Percentiles rank a stretch among this genome's conserved stretches.
Conservation (phyloP, 2,329 filamentous ascomycete species). For the Cladophialophora chaetospira region DNA sequence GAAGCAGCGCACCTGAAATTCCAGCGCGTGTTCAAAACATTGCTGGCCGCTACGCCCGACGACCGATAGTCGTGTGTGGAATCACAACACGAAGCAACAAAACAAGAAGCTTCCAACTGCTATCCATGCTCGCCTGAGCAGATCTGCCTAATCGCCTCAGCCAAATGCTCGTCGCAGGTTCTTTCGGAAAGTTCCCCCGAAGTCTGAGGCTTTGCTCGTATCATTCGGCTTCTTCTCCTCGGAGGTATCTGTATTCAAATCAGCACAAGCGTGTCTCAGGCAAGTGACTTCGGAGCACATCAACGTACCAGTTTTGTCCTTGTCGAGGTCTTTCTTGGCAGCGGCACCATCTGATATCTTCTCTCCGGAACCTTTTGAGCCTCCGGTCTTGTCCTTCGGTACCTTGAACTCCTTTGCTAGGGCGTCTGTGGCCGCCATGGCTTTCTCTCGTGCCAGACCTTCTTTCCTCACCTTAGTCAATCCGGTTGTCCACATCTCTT, state of each 20-base stretch:
- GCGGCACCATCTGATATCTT: background rate
- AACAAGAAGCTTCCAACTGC: too few species aligned
- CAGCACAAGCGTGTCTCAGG: background rate
- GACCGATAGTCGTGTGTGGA: too few species aligned
- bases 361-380: background rate
- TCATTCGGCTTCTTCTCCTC: background rate
- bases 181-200: too few species aligned
- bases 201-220: background rate
- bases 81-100: too few species aligned
- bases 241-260: background rate
- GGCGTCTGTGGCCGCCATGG: background rate
- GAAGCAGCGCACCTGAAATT: too few species aligned
- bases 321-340: background rate
- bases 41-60: too few species aligned
- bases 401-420: background rate
- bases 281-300: background rate
- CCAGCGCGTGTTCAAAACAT: too few species aligned
- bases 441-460: background rate
- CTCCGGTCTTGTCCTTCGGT: background rate
- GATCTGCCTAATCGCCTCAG: too few species aligned
- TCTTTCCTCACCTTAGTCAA: background rate
- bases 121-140: too few species aligned
- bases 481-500: too few species aligned
- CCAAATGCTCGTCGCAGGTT: too few species aligned
- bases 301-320: background rate